Conservation (phyloP, 164 flowering plant genomes). For the Dillenia turbinata region DNA sequence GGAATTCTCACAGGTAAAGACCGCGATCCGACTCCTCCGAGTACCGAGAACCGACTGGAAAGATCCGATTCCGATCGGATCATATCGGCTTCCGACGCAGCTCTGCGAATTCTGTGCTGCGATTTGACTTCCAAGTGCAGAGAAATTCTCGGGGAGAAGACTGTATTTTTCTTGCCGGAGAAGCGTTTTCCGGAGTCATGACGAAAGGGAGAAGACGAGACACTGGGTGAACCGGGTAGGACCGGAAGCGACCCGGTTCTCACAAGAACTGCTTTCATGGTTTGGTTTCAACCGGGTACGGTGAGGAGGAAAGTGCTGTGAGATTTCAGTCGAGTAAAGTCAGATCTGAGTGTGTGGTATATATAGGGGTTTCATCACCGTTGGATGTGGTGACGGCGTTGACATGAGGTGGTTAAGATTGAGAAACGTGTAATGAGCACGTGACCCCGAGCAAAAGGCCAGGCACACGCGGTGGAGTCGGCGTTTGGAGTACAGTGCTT, state of each 20-base stretch:
- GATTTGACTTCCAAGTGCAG: conserved; percentile 23
- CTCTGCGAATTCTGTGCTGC: conserved; percentile 25
- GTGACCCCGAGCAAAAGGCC: conserved; percentile 14
- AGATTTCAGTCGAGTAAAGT: not conserved
- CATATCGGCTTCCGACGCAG: conserved; percentile 37
- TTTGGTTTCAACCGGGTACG: conserved; percentile 6
- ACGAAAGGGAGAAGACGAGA: conserved; percentile 16
- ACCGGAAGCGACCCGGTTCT: conserved; percentile 43
- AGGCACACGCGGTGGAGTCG: conserved; percentile 18
- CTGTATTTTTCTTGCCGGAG: conserved; percentile 15
- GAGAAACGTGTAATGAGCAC: conserved; percentile 31
- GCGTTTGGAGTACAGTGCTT: not conserved
- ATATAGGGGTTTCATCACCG: conserved; percentile 17
- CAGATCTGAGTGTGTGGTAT: not conserved
- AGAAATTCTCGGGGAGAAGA: conserved; percentile 26
- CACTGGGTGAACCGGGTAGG: conserved; percentile 21
- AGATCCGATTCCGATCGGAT: conserved; percentile 11
- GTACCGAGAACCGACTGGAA: not conserved
- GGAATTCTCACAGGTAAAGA: conserved; percentile 32
- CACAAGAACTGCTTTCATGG: conserved; percentile 42
- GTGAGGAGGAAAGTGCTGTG: not conserved
- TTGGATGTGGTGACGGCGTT: conserved; percentile 19
- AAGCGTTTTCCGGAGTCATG: conserved; percentile 19
- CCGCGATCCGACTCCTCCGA: conserved; percentile 17
- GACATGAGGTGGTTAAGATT: conserved; percentile 3